Evolutionary conservation across 805 yeast genomes (phyloP), one percentile per base, ranked within the genome.

Genomic region (Blastobotrys mokoenaii): DNA sequence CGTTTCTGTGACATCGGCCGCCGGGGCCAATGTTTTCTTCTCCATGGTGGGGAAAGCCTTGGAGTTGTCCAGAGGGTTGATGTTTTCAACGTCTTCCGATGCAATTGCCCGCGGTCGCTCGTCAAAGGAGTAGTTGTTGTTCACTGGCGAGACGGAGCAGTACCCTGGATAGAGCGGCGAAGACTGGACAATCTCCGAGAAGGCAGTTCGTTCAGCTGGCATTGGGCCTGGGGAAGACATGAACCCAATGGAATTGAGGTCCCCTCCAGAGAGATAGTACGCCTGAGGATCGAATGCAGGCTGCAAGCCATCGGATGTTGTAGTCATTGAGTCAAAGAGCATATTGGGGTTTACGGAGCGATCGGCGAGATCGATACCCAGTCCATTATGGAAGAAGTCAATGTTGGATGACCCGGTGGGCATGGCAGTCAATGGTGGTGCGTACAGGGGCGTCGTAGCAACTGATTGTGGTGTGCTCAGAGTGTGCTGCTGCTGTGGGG

Each of bases 161-260:
- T 34, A 34, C 9, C 22, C 18, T 3, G 38, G 38, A 34, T 34
- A 34, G 20, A 34, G 16, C 11, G 38, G 38, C 20, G 56, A 52
- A 12, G 56, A 52, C 25, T 43, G 46, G 37, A 52, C 46, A 42
- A 52, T 46, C 32, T 47, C 34, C 16, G 53, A 49, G 27, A 22
- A 22, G 8, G 27, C 27, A 4, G 27, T 22, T 22, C 27, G 27
- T 8, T 22, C 27, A 22, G 27, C 27, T 22, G 27, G 27, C 27
- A 22, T 22, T 5, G 27, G 27, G 27, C 27, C 27, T 5, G 27
- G 27, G 8, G 27, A 22, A 4, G 27, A 22, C 27, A 22, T 22
- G 8, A 22, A 22, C 27, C 8, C 7, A 5, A 22, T 22, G 27
- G 4, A 5, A 8, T 8, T 22, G 7, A 22, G 27, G 27, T 22